Conservation (phyloP, 805 yeast genomes). For the Ogataea philodendri region DNA sequence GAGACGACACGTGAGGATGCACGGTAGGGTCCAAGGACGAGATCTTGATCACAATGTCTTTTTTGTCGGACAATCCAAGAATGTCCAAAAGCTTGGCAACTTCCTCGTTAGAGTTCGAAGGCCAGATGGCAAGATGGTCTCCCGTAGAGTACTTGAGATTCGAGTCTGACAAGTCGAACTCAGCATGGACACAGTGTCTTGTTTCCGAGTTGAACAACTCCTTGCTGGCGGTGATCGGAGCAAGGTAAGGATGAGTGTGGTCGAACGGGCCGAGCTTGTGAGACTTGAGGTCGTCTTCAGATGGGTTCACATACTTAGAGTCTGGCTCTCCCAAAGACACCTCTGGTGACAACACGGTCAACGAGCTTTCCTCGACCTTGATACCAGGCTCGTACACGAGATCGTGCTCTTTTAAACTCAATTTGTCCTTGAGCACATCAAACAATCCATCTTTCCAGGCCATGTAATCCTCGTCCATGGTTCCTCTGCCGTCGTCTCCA, state of each 20-base stretch:
- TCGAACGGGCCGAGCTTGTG: conserved; percentile 70
- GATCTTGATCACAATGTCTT: conserved; percentile 58
- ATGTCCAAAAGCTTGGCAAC: conserved; percentile 63
- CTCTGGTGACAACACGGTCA: conserved; percentile 31
- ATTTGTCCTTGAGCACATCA: conserved; percentile 58
- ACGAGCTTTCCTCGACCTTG: conserved; percentile 39
- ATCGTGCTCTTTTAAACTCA: conserved; percentile 77
- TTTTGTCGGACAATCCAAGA: conserved; percentile 55
- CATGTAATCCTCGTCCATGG: conserved; percentile 92
- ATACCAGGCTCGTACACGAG: conserved; percentile 72
- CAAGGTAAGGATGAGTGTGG: conserved; percentile 77
- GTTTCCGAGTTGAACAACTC: conserved; percentile 67
- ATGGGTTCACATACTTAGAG: conserved; percentile 45
- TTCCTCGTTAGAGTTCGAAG: conserved; percentile 79
- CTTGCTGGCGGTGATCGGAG: conserved; percentile 56
- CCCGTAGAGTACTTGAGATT: conserved; percentile 88
- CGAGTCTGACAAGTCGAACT: conserved; percentile 74
- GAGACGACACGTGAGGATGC: conserved; percentile 55
- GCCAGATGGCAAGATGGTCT: conserved; percentile 94
- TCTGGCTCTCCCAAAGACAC: conserved; percentile 84
- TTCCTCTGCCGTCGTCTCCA: conserved; percentile 94
- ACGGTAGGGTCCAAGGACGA: conserved; percentile 70
- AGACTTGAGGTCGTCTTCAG: conserved; percentile 30
- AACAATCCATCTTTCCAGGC: conserved; percentile 86
- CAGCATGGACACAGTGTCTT: conserved; percentile 87